Evolutionary conservation across 2,329 filamentous ascomycete species (phyloP).

Genomic region (Chaetothyriales sp.): DNA sequence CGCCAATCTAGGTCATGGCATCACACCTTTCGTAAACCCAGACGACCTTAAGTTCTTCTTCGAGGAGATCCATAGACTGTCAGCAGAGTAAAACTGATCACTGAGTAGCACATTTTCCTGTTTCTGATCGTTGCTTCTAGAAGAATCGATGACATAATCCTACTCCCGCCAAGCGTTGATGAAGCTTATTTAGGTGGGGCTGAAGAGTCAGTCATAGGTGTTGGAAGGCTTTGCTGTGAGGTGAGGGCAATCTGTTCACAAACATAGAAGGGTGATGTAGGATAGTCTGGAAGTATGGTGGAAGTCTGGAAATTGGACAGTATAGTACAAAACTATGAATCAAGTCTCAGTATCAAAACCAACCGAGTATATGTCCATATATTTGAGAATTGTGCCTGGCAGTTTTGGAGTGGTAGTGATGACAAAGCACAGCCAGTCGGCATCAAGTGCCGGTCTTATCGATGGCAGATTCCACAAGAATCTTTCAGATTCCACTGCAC

Average conservation of each 20-base stretch:
- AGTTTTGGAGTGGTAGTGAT: background rate
- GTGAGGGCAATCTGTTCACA: no score
- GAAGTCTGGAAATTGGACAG: no score
- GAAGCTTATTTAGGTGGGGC: no score
- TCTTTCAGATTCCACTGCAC: background rate
- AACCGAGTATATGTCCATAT: background rate
- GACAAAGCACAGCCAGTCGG: background rate
- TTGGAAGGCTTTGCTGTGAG: no score
- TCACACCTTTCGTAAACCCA: conserved; percentile 87
- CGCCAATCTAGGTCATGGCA: conserved; percentile 90
- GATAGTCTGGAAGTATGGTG: no score
- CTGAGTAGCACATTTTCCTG: background rate
- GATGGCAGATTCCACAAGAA: background rate
- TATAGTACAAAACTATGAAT: no score
- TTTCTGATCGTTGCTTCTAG: no score
- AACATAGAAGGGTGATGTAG: no score
- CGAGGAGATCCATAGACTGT: conserved; percentile 66
- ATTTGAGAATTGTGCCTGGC: background rate
- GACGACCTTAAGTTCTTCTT: conserved; percentile 91
- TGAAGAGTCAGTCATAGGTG: no score
- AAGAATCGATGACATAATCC: no score
- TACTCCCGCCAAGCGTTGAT: no score
- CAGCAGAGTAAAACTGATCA: conserved; percentile 8
- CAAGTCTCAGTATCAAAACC: background rate
- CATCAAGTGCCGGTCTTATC: background rate